Conservation (phyloP, 2,329 filamentous ascomycete genomes). For the Penicillium italicum region DNA sequence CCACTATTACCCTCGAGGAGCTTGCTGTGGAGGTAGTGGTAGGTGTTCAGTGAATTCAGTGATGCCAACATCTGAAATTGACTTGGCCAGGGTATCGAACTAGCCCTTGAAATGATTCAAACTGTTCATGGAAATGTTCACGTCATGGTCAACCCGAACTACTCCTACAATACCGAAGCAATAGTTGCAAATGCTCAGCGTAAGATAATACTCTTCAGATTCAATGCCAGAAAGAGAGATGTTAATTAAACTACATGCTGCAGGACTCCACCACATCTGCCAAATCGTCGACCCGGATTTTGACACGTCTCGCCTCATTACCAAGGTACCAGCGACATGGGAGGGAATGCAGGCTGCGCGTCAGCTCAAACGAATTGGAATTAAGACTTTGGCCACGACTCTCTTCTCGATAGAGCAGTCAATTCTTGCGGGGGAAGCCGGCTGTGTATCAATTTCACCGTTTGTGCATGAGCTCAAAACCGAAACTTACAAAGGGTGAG, state of each 20-base stretch:
- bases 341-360: not conserved
- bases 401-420: conserved; percentile 60
- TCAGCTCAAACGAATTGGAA: not conserved
- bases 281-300: not conserved
- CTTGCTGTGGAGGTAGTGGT: not conserved
- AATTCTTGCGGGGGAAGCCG: conserved; percentile 51
- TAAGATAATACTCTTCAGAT: not conserved
- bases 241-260: not conserved
- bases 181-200: not conserved
- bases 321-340: not conserved
- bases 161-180: not conserved
- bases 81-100: not conserved
- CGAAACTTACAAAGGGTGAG: not conserved
- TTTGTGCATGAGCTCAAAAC: conserved; percentile 52
- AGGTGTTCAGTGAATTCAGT: not conserved
- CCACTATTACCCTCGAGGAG: not conserved
- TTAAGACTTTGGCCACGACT: conserved; percentile 31
- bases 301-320: not conserved
- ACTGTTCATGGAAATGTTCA: not conserved
- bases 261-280: not conserved
- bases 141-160: not conserved
- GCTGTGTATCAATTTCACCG: conserved; percentile 58
- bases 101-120: not conserved
- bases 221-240: not conserved
- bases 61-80: not conserved